Evolutionary conservation across 768 basidiomycete genomes (phyloP), one percentile per base, ranked within the genome.

Genomic region (Leccinum pellstonianum): DNA sequence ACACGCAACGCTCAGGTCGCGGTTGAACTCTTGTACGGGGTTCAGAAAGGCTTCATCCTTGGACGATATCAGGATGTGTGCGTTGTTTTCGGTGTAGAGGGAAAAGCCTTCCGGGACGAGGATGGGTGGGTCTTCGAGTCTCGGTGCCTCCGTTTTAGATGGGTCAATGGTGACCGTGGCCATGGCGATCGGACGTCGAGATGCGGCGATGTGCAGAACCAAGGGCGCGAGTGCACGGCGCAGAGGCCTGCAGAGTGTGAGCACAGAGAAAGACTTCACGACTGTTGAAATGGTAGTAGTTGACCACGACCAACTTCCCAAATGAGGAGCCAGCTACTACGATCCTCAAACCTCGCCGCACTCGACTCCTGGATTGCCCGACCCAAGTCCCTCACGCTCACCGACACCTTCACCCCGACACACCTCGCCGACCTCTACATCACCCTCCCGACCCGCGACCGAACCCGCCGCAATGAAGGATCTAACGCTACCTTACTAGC

Each of bases 11-110:
- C 91, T 94, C 50, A 93, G 73, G 75, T 99, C 97, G 41, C 97
- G 83, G 76, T 99, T 99, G 80, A 97, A 99, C 74, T 99, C 93
- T 71, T 99, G 97, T 12, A 98, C 89, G 6, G 97, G 96, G 70
- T 99, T 99, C 61, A 98, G 76, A 74, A 99, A 99, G 3, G 95
- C 93, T 58, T 91, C 89, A 62, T 93, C 90, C 56, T 76, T 76
- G 50, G 75, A 75, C 8, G 83, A 80, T 56, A 95, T 79, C 57
- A 97, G 81, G 69, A 98, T 90, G 68, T 84, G 85, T 0, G 91
- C 84, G 3, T 83, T 86, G 72, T 91, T 93, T 76, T 94, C 91
- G 9, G 86, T 86, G 75, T 93, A 88, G 60, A 94, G 77, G 11
- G 81, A 83, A 73, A 85, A 90, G 21, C 90, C 92, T 59, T 87